Evolutionary conservation across 345 rosid species (phyloP), one percentile per base, ranked within the genome.

Genomic region (Kandelia obovata): DNA sequence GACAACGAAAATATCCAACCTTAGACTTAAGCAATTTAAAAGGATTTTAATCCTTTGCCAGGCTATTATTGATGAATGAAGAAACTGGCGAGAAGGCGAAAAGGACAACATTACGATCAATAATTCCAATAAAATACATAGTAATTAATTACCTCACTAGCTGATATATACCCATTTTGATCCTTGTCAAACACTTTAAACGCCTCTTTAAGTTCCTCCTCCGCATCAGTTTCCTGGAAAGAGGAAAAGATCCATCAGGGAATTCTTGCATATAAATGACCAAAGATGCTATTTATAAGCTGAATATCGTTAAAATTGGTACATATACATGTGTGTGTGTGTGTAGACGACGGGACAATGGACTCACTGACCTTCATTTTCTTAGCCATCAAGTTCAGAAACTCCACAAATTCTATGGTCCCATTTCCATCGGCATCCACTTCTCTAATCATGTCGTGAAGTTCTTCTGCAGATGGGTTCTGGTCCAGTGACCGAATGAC

Each of bases 181-280:
- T 92, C 98, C 76, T 85, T 88, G 79, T 92, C 96, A 59, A 90
- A 92, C 67, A 92, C 95, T 78, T 88, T 87, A 77, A 92, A 92
- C 65, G 92, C 96, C 70, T 92, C 98, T 58, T 80, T 84, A 7
- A 92, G 95, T 75, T 92, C 98, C 35, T 90, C 96, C 72, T 86
- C 89, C 19, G 76, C 91, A 75, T 92, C 92, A 31, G 86, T 83
- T 59, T 90, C 96, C 96, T 91, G 82, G 5, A 56, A 56, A 53
- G 4, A 5, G 23, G 13, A 56, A 6, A 10, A 13, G 28, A 21
- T 4, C 1, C 5, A 23, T 2, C 23, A 21, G 1, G 25, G 0
- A 55, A n/a, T 9, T 39, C 47, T 10, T 39, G 47, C 13, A 11
- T 39, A 43, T 43, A 34, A 0, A 34, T 7, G 37, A 34, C 0